A percentile compares a stretch with the other conserved stretches of the same genome.
These are phyloP conservation scores for Boletellus ananas DNA, from an alignment of 768 basidiomycete genomes.

Conservation along the genomic window DNA sequence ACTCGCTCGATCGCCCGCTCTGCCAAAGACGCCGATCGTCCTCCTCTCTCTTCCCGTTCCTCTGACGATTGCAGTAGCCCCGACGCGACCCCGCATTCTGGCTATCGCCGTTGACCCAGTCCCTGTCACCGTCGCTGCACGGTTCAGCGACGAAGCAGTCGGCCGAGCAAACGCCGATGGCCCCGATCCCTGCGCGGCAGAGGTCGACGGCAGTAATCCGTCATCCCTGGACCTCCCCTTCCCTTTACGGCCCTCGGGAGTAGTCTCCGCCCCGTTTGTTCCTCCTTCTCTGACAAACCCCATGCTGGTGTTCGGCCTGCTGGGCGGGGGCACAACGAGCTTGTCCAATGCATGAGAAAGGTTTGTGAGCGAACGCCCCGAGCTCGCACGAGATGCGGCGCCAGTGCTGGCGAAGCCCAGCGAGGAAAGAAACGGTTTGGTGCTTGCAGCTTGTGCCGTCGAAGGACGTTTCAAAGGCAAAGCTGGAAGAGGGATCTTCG, in stretches of 20 bases:
- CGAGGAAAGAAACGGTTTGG: conserved; percentile 3
- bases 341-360: conserved; percentile 68
- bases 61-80: background rate
- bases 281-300: conserved; percentile 48
- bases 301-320: conserved; percentile 64
- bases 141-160: conserved; percentile 30
- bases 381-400: background rate
- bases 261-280: background rate
- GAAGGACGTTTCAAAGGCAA: conserved; percentile 18
- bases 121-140: conserved; percentile 17
- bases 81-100: conserved; percentile 5
- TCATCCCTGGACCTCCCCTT: conserved; percentile 26
- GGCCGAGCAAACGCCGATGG: conserved; percentile 23
- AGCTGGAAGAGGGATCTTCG: conserved; percentile 27
- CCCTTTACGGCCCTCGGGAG: conserved; percentile 7
- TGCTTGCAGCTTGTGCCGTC: conserved; percentile 3
- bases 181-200: background rate
- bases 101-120: conserved; percentile 3
- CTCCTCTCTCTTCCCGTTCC: conserved; percentile 8
- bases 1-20: conserved; percentile 33
- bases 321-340: conserved; percentile 61
- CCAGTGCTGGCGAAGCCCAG: conserved; percentile 2
- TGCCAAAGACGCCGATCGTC: conserved; percentile 21
- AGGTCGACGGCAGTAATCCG: conserved; percentile 6
- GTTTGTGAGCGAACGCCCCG: conserved; percentile 50